These are phyloP conservation scores for Parathielavia hyrcaniae DNA, from an alignment of 495 filamentous ascomycete genomes.

Conservation along the genomic window DNA sequence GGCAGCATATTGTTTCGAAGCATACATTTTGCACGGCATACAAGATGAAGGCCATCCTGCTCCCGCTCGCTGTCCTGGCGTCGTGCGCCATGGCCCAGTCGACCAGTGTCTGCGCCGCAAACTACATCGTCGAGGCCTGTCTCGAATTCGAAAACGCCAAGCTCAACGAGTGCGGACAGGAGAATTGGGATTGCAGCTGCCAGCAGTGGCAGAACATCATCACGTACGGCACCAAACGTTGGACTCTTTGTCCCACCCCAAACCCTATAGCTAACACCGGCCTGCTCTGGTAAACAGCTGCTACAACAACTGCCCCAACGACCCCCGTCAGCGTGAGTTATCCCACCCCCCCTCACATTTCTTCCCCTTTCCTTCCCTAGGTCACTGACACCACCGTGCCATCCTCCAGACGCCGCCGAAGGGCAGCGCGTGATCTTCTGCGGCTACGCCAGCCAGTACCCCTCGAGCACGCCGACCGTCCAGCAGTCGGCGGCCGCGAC, in stretches of 20 bases:
- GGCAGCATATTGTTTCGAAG: not conserved
- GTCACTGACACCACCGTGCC: not conserved
- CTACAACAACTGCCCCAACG: conserved; percentile 48
- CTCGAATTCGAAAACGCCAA: conserved; percentile 35
- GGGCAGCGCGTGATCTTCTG: conserved; percentile 41
- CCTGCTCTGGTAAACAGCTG: conserved; percentile 25
- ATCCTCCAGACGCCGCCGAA: conserved; percentile 12
- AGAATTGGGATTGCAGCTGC: conserved; percentile 41
- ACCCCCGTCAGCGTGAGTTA: conserved; percentile 27
- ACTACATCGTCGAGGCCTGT: conserved; percentile 44
- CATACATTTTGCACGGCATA: not conserved
- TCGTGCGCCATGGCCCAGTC: conserved; percentile 29
- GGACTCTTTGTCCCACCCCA: not conserved
- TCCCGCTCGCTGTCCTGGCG: conserved; percentile 31
- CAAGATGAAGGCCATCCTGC: conserved; percentile 32
- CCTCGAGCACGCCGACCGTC: conserved; percentile 22
- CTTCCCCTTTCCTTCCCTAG: not conserved
- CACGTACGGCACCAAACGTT: conserved; percentile 30
- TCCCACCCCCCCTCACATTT: not conserved
- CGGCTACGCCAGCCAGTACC: conserved; percentile 34
- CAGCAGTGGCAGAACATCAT: conserved; percentile 34
- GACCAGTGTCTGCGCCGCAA: conserved; percentile 32
- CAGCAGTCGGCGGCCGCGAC: conserved; percentile 9
- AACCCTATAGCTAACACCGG: not conserved
- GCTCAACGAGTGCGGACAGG: conserved; percentile 31